Conservation (phyloP, 2,329 filamentous ascomycete genomes). For the Cladosporium sp. region DNA sequence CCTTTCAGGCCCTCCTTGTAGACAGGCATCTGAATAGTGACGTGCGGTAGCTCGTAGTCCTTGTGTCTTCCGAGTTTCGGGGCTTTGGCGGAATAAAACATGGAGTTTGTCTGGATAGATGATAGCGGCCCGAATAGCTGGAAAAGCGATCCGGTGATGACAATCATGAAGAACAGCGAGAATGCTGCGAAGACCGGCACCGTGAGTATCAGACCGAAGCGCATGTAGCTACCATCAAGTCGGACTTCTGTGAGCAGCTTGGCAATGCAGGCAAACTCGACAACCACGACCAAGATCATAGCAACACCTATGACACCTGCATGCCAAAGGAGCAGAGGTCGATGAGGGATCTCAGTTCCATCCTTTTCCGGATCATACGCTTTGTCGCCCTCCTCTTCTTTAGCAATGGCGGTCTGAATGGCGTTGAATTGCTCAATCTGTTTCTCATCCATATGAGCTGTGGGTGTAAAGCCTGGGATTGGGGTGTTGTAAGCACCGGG, state of each 20-base stretch:
- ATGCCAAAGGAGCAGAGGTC: constrained; percentile 9
- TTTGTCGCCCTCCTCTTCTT: constrained; percentile 13
- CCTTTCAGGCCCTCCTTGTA: constrained; percentile 76
- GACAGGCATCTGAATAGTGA: constrained; percentile 75
- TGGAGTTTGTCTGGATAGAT: constrained; percentile 67
- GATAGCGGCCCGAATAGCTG: constrained; percentile 72
- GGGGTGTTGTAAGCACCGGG: constrained; percentile 4
- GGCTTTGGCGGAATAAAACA: constrained; percentile 68
- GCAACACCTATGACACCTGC: constrained; percentile 9
- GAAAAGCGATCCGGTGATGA: constrained; percentile 69
- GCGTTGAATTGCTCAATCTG: constrained; percentile 11
- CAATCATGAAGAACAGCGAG: constrained; percentile 75
- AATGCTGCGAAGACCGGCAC: constrained; percentile 41
- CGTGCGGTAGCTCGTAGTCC: constrained; percentile 55
- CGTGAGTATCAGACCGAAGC: constrained; percentile 10
- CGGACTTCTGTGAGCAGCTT: constrained; percentile 13
- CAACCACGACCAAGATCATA: constrained; percentile 12
- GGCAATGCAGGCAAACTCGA: constrained; percentile 12
- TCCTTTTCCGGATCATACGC: constrained; percentile 12
- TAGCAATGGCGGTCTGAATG: constrained; percentile 12
- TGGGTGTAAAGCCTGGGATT: constrained; percentile 4
- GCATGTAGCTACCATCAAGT: constrained; percentile 11
- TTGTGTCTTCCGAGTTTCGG: constrained; percentile 10
- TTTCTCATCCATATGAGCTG: constrained; percentile 6
- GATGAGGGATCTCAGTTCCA: constrained; percentile 6